Percentiles rank a stretch among this genome's conserved stretches.
These are phyloP conservation scores for Wickerhamiella qilinensis DNA, from an alignment of 805 yeast genomes.

Conservation along the genomic window DNA sequence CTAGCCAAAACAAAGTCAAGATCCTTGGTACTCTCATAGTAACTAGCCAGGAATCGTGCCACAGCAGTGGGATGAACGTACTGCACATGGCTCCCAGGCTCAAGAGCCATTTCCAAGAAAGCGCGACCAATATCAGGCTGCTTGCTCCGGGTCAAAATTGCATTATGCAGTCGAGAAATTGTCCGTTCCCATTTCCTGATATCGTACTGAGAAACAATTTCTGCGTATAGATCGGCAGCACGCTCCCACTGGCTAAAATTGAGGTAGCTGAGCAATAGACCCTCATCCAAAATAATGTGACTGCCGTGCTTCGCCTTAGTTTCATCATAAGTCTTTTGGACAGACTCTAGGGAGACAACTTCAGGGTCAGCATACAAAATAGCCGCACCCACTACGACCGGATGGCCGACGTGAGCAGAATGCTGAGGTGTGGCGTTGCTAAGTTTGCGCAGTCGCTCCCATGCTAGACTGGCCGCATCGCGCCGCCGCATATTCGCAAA, in stretches of 20 bases:
- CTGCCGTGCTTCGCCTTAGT: conserved; percentile 12
- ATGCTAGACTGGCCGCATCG: conserved; percentile 11
- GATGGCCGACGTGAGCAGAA: conserved; percentile 9
- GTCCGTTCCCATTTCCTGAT: conserved; percentile 6
- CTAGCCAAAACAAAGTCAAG: conserved; percentile 6
- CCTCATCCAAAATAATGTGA: conserved; percentile 14
- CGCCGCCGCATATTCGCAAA: conserved; percentile 10
- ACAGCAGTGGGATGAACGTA: conserved; percentile 16
- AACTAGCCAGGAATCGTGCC: conserved; percentile 8
- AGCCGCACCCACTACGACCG: conserved; percentile 15
- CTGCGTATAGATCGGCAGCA: conserved; percentile 13
- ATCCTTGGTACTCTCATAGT: conserved; percentile 6
- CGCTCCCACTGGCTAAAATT: conserved; percentile 7
- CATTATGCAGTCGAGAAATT: conserved; percentile 13
- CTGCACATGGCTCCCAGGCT: conserved; percentile 6
- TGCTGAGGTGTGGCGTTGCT: background rate
- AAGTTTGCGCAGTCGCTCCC: conserved; percentile 12
- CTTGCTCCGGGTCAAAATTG: conserved; percentile 12
- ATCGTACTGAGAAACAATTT: conserved; percentile 10
- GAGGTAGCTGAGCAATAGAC: conserved; percentile 11
- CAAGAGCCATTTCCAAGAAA: conserved; percentile 11
- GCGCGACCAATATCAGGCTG: conserved; percentile 9
- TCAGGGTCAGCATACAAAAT: conserved; percentile 12
- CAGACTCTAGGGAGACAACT: conserved; percentile 11
- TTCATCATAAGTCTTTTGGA: conserved; percentile 9